These are phyloP conservation scores for Tetrapisispora pingtungensis DNA, from an alignment of 805 yeast genomes.

Conservation along the genomic window DNA sequence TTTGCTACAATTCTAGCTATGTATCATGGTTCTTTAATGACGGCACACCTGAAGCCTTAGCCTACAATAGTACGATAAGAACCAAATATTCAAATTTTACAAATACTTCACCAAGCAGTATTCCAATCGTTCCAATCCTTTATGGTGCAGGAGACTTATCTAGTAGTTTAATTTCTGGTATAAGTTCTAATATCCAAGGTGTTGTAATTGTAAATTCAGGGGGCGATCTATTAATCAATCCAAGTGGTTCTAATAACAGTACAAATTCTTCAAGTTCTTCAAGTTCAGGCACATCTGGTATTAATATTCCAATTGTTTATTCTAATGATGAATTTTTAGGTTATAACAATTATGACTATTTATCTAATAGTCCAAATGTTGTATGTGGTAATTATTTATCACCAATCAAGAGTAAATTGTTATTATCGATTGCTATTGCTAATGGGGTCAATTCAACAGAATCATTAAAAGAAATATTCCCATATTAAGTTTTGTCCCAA, in stretches of 20 bases:
- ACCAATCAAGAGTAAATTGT: slow-evolving; percentile 26
- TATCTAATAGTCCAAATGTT: slow-evolving; percentile 11
- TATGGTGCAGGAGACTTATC: slow-evolving; percentile 17
- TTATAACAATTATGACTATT: slow-evolving; percentile 6
- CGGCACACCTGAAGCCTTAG: slow-evolving; percentile 12
- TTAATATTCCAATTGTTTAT: slow-evolving; percentile 18
- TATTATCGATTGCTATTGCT: slow-evolving; percentile 22
- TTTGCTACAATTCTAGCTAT: slow-evolving; percentile 7
- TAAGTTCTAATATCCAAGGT: slow-evolving; percentile 12
- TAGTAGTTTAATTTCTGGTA: background rate
- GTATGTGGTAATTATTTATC: slow-evolving; percentile 20
- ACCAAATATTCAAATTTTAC: slow-evolving; percentile 18
- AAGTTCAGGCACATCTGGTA: background rate
- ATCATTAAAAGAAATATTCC: slow-evolving; percentile 8
- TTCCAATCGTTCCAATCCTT: slow-evolving; percentile 21
- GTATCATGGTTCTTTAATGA: slow-evolving; percentile 21
- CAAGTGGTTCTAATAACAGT: slow-evolving; percentile 10
- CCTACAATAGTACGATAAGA: slow-evolving; percentile 15
- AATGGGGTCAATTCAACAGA: slow-evolving; percentile 15
- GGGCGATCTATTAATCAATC: slow-evolving; percentile 18
- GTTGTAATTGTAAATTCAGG: slow-evolving; percentile 16
- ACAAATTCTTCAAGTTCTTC: slow-evolving; percentile 8
- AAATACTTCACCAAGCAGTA: background rate
- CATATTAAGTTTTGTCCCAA: no score
- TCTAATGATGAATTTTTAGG: slow-evolving; percentile 6